A percentile compares a stretch with the other conserved stretches of the same genome.
These are phyloP conservation scores for Saccharomyces kudriavzevii DNA, from an alignment of 805 yeast genomes.

Conservation along the genomic window DNA sequence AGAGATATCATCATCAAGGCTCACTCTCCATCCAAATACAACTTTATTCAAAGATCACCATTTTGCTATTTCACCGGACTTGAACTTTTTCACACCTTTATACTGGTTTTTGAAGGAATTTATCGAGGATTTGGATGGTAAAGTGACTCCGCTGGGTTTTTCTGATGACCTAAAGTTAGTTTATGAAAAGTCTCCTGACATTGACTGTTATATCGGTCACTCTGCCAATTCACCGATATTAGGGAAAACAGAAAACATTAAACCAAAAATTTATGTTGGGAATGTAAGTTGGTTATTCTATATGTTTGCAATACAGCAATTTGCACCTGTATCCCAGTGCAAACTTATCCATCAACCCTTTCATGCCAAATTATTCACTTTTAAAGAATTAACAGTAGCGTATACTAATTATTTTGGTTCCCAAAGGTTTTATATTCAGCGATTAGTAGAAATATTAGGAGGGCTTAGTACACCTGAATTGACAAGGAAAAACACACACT, in stretches of 20 bases:
- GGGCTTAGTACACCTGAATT: slow-evolving; percentile 64
- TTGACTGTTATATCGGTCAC: slow-evolving; percentile 51
- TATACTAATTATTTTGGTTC: slow-evolving; percentile 82
- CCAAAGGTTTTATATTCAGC: slow-evolving; percentile 63
- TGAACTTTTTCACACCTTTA: slow-evolving; percentile 42
- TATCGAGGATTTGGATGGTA: slow-evolving; percentile 50
- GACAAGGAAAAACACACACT: slow-evolving; percentile 57
- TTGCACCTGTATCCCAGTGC: slow-evolving; percentile 43
- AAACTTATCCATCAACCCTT: slow-evolving; percentile 67
- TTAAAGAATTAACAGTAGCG: slow-evolving; percentile 49
- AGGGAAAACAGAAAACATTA: neutral
- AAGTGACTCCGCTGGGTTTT: slow-evolving; percentile 17
- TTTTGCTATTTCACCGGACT: slow-evolving; percentile 49
- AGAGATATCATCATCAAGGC: neutral
- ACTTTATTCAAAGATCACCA: slow-evolving; percentile 36
- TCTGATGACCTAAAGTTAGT: slow-evolving; percentile 6
- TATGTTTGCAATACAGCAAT: slow-evolving; percentile 47
- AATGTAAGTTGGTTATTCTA: slow-evolving; percentile 70
- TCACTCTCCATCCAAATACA: slow-evolving; percentile 1
- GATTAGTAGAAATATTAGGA: slow-evolving; percentile 59
- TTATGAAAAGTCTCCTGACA: slow-evolving; percentile 12
- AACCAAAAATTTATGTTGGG: slow-evolving; percentile 39
- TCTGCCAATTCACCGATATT: slow-evolving; percentile 37
- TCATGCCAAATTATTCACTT: slow-evolving; percentile 39
- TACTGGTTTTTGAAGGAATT: slow-evolving; percentile 35